These are phyloP conservation scores for Cyclotella kingstonii DNA, from an alignment of 108 stramenopile genomes.

Conservation along the genomic window DNA sequence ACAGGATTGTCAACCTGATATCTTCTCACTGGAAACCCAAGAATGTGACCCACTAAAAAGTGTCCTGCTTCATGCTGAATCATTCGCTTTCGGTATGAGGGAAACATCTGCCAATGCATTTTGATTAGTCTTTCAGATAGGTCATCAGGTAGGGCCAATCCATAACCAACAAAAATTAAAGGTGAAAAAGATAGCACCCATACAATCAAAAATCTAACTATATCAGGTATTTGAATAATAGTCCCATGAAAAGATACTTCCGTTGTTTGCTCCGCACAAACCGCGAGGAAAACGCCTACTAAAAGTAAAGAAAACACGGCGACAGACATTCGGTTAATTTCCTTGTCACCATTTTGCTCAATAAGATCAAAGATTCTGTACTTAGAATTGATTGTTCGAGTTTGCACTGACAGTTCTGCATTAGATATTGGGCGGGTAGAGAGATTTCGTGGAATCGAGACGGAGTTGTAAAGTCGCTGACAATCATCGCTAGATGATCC, in stretches of 20 bases:
- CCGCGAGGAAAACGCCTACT: conserved; percentile 54
- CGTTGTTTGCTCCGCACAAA: conserved; percentile 56
- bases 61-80: conserved; percentile 88
- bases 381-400: conserved; percentile 69
- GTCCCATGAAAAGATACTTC: conserved; percentile 16
- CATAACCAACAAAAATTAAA: conserved; percentile 75
- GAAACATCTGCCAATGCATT: conserved; percentile 75
- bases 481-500: conserved; percentile 1
- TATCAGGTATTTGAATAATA: conserved; percentile 64
- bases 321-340: conserved; percentile 74
- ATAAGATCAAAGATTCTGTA: conserved; percentile 77
- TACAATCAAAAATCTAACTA: conserved; percentile 72
- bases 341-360: conserved; percentile 77
- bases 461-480: conserved; percentile 52
- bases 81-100: conserved; percentile 74
- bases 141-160: conserved; percentile 68
- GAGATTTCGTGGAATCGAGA: conserved; percentile 60
- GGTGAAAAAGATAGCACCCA: conserved; percentile 78
- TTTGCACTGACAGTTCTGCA: conserved; percentile 85
- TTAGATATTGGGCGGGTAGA: conserved; percentile 69
- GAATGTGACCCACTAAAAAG: conserved; percentile 73
- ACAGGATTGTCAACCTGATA: conserved; percentile 69
- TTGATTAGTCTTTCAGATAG: conserved; percentile 59
- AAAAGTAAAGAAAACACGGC: conserved; percentile 62
- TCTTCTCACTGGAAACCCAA: conserved; percentile 68